Conservation (phyloP, 768 basidiomycete species). For the Lactarius hatsudake region DNA sequence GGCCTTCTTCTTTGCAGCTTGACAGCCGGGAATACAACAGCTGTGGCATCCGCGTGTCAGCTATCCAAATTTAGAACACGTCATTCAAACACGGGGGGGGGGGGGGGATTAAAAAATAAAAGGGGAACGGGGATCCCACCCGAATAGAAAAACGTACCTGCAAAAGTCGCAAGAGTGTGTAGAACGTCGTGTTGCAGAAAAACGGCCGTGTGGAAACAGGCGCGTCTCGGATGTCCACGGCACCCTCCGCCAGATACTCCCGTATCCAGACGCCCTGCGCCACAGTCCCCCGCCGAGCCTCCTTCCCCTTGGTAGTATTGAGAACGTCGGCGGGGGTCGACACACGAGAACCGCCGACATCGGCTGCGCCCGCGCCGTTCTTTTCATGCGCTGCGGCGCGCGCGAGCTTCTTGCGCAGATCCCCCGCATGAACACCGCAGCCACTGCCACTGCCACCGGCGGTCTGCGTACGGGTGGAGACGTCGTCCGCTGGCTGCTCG, state of each 20-base stretch:
- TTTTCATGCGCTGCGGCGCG: slow-evolving; percentile 63
- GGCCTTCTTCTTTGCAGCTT: slow-evolving; percentile 80
- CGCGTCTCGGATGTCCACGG: slow-evolving; percentile 29
- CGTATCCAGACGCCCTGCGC: slow-evolving; percentile 20
- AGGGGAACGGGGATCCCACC: background rate
- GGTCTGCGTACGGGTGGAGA: background rate
- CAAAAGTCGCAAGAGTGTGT: slow-evolving; percentile 81
- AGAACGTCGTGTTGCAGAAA: slow-evolving; percentile 91
- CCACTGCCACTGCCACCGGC: slow-evolving; percentile 29
- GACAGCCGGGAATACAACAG: slow-evolving; percentile 84
- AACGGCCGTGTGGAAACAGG: slow-evolving; percentile 51
- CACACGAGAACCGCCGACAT: slow-evolving; percentile 20
- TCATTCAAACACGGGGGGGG: background rate
- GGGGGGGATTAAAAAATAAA: background rate
- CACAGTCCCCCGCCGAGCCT: background rate
- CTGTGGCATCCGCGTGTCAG: slow-evolving; percentile 42
- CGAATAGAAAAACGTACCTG: slow-evolving; percentile 56
- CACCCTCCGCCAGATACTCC: slow-evolving; percentile 25
- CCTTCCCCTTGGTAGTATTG: slow-evolving; percentile 11
- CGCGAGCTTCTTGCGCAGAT: slow-evolving; percentile 71
- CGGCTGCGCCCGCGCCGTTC: slow-evolving; percentile 34
- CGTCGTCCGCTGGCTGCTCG: slow-evolving; percentile 25
- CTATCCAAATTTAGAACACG: slow-evolving; percentile 8
- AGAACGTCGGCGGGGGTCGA: slow-evolving; percentile 23
- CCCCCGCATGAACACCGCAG: slow-evolving; percentile 31